Evolutionary conservation across 2,329 filamentous ascomycete genomes (phyloP).

Genomic region (Cyphellophora europaea): DNA sequence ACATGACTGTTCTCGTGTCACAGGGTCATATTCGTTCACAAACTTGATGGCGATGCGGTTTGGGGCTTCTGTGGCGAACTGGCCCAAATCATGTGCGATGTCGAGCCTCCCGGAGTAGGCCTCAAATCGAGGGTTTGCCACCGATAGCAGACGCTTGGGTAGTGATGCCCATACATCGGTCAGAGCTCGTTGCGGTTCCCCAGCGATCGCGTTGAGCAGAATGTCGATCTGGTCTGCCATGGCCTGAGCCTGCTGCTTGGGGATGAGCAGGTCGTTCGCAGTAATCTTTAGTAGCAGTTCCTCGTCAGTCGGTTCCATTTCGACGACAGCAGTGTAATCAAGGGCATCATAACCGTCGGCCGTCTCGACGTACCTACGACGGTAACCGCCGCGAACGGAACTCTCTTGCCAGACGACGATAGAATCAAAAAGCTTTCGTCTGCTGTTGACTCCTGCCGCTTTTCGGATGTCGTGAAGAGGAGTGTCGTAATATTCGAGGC

Average conservation of each 20-base stretch:
- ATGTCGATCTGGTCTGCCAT: constrained; percentile 54
- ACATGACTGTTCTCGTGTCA: constrained; percentile 20
- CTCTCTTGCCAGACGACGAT: constrained; percentile 82
- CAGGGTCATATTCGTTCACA: constrained; percentile 37
- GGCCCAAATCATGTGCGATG: constrained; percentile 47
- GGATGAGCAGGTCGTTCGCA: constrained; percentile 45
- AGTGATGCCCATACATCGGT: constrained; percentile 13
- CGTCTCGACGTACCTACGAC: constrained; percentile 40
- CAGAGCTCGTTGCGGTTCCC: constrained; percentile 22
- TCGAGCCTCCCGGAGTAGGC: constrained; percentile 29
- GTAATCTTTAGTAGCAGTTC: constrained; percentile 44
- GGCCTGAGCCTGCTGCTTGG: constrained; percentile 43
- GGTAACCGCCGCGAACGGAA: constrained; percentile 29
- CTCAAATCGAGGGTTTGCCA: constrained; percentile 35
- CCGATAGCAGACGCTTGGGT: constrained; percentile 32
- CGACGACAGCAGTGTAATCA: constrained; percentile 67
- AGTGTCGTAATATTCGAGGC: constrained; percentile 54
- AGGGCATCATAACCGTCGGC: constrained; percentile 58
- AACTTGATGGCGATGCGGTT: constrained; percentile 57
- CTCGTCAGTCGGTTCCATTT: constrained; percentile 56
- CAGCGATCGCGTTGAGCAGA: constrained; percentile 37
- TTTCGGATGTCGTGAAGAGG: constrained; percentile 63
- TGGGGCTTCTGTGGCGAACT: constrained; percentile 39
- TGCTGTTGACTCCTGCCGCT: constrained; percentile 44
- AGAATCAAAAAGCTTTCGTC: constrained; percentile 60